phyloP scores from a whole-genome alignment of 2,329 filamentous ascomycete genomes.

The Raffaelea arxii region DNA sequence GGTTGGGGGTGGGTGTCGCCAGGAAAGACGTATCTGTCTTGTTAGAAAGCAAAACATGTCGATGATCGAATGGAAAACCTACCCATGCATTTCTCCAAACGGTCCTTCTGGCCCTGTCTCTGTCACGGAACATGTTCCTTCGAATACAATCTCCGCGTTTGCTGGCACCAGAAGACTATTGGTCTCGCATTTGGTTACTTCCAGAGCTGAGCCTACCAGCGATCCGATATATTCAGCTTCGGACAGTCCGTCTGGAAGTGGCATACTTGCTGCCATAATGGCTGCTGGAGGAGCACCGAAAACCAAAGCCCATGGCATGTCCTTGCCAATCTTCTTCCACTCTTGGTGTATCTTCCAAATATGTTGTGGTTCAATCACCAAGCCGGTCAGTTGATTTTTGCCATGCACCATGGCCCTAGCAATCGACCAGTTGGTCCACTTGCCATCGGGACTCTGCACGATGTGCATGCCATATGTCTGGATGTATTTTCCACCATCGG shows the following conservation, averaged over 20 bases:
- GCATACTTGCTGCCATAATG: slow-evolving; percentile 37
- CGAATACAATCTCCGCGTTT: slow-evolving; percentile 39
- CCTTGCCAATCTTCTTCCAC: slow-evolving; percentile 34
- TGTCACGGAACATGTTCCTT: slow-evolving; percentile 34
- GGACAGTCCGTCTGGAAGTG: slow-evolving; percentile 35
- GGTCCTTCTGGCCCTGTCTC: slow-evolving; percentile 35
- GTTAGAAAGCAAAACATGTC: neutral
- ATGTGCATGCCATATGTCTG: slow-evolving; percentile 41
- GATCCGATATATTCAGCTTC: slow-evolving; percentile 40
- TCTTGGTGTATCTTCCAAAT: slow-evolving; percentile 33
- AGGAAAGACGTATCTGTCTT: slow-evolving; percentile 18
- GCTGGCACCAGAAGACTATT: slow-evolving; percentile 39
- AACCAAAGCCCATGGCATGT: slow-evolving; percentile 35
- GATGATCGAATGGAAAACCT: neutral
- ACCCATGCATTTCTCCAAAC: slow-evolving; percentile 36
- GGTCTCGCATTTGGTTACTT: slow-evolving; percentile 42
- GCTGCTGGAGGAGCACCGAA: slow-evolving; percentile 40
- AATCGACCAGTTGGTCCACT: slow-evolving; percentile 39
- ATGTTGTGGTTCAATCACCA: slow-evolving; percentile 35
- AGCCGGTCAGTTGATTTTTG: slow-evolving; percentile 27
- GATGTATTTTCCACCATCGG: slow-evolving; percentile 39
- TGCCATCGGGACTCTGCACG: slow-evolving; percentile 31
- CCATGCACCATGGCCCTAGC: slow-evolving; percentile 36
- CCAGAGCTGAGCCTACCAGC: slow-evolving; percentile 31
- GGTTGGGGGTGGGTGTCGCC: slow-evolving; percentile 28